Conservation (phyloP, 108 stramenopile genomes). For the Schizochytrium sp. region DNA sequence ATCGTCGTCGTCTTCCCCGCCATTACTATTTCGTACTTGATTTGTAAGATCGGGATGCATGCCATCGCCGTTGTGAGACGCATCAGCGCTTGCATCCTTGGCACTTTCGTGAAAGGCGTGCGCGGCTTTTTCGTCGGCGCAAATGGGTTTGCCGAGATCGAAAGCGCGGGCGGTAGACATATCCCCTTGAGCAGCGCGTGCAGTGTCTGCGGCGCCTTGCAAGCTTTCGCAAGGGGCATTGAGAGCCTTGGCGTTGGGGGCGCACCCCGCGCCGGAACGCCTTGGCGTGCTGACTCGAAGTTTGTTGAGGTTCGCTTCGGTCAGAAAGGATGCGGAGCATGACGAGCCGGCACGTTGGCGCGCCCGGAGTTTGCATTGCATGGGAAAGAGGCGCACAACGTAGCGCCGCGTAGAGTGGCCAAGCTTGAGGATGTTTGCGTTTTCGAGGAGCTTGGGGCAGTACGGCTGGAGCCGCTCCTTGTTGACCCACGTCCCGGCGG, state of each 20-base stretch:
- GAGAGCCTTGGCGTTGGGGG: background rate
- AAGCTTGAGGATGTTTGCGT: background rate
- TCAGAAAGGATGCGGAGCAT: background rate
- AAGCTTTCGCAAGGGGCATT: background rate
- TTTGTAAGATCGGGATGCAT: background rate
- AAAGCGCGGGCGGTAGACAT: too few relatives aligned
- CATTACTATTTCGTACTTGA: background rate
- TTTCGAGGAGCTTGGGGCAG: background rate
- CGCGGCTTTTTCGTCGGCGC: too few relatives aligned
- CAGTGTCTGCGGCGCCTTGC: too few relatives aligned
- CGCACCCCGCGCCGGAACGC: background rate
- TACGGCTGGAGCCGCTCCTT: background rate
- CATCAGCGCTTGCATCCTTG: too few relatives aligned
- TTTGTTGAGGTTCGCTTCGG: background rate
- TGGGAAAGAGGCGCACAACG: constrained; percentile 6
- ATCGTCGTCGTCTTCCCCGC: background rate
- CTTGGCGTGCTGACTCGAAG: background rate
- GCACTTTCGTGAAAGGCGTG: too few relatives aligned
- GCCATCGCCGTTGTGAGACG: background rate
- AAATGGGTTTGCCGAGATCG: too few relatives aligned
- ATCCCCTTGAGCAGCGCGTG: too few relatives aligned
- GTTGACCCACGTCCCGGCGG: background rate
- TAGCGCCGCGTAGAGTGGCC: background rate
- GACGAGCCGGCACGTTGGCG: background rate
- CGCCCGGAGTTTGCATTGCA: background rate